A percentile compares a stretch with the other conserved stretches of the same genome.
Conservation (phyloP, 2,329 filamentous ascomycete species). For the Phyllosticta paracitricarpa region DNA sequence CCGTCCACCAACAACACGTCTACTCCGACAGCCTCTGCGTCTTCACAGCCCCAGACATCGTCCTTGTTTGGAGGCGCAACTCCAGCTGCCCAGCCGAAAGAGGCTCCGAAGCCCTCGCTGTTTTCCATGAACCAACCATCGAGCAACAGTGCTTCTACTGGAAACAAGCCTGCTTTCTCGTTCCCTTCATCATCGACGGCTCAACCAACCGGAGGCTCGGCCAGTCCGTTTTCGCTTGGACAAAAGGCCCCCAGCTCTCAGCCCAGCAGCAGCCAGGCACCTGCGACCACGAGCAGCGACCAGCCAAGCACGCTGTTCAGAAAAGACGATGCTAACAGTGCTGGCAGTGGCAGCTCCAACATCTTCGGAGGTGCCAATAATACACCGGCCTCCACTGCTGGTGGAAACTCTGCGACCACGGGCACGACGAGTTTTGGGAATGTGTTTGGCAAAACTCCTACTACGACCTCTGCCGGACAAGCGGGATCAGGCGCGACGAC, state of each 20-base stretch:
- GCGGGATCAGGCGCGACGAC: neutral
- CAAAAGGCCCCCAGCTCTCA: neutral
- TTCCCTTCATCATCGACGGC: conserved; percentile 11
- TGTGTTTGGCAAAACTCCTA: neutral
- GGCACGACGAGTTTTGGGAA: neutral
- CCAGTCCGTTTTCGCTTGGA: neutral
- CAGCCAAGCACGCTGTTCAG: neutral
- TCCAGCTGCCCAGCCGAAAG: neutral
- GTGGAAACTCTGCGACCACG: neutral
- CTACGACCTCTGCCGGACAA: neutral
- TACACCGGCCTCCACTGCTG: neutral
- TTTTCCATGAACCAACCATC: neutral
- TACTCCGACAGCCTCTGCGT: neutral
- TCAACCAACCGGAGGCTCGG: neutral
- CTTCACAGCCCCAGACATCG: too few relatives aligned
- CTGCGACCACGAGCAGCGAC: neutral
- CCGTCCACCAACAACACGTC: neutral
- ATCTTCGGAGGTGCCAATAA: neutral
- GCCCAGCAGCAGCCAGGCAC: neutral
- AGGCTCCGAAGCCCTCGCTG: neutral
- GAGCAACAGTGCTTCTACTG: neutral
- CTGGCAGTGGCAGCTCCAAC: neutral
- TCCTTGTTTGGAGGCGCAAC: neutral
- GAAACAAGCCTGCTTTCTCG: neutral
- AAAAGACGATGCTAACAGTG: neutral